Evolutionary conservation across 805 yeast genomes (phyloP).

Genomic region (Ascoidea asiatica): DNA sequence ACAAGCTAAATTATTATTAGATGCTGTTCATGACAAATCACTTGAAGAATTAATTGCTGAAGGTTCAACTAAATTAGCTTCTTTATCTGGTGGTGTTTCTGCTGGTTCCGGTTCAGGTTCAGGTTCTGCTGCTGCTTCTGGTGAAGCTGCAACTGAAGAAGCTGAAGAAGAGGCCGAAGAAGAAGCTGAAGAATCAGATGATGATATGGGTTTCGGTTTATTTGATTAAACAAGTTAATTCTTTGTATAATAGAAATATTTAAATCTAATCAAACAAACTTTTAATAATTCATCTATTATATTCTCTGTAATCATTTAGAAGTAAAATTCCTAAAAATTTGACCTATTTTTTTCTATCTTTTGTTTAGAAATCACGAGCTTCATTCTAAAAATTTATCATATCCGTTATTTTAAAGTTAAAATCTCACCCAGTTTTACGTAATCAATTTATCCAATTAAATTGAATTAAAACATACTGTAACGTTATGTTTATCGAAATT

Average conservation of each 20-base stretch:
- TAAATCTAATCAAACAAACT: background rate
- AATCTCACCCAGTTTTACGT: background rate
- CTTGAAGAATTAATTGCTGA: conserved; percentile 81
- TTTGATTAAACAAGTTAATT: conserved; percentile 61
- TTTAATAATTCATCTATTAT: no score
- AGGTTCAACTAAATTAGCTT: conserved; percentile 93
- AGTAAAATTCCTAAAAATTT: background rate
- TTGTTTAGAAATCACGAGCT: no score
- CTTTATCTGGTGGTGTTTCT: conserved; percentile 99
- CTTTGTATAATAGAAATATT: background rate
- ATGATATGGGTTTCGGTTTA: conserved; percentile 91
- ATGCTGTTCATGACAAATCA: conserved; percentile 89
- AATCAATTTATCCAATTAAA: no score
- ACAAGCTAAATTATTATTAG: conserved; percentile 66
- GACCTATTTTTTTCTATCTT: no score
- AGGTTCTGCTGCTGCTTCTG: conserved; percentile 58
- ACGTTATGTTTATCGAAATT: background rate
- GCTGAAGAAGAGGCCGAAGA: conserved; percentile 53
- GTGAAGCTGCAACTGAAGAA: conserved; percentile 59
- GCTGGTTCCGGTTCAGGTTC: conserved; percentile 61
- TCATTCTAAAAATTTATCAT: background rate
- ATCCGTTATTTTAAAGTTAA: background rate
- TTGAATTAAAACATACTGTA: no score
- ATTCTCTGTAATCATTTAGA: background rate
- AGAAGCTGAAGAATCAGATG: conserved; percentile 49